Base-by-base conservation (phyloP, 352 stramenopile species). In the Pythium myriotylum region DNA sequence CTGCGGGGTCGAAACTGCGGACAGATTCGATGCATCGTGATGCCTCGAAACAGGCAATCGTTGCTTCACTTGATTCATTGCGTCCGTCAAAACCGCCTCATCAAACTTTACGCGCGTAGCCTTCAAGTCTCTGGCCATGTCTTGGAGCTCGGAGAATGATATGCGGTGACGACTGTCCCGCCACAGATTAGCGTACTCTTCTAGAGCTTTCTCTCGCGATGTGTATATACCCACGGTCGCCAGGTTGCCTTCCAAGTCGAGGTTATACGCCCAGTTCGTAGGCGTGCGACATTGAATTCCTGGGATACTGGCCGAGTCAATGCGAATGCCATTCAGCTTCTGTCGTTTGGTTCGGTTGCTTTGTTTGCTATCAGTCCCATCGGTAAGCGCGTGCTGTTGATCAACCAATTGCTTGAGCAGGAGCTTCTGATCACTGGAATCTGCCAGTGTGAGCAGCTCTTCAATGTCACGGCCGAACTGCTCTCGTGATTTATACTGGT, bases 401-500 rank as follows among this genome's bases (percentile, higher is more conserved):
- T 72, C 59, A 2, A 65, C 41, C 19, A 70, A 57, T n/a, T 70
- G 62, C 13, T 32, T 24, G 10, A 70, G 54, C 33, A 70, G 56
- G 26, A 70, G 54, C 42, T 66, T 57, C 32, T 62, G 63, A 33
- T 70, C 56, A 13, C 43, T 58, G 0, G 59, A 47, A 23, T 64
- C 53, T 0, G 73, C 54, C 4, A 77, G 55, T 17, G 68, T 57
- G 54, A 74, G 48, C 20, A 89, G 46, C 55, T 81, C 70, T 43
- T 46, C 27, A 46, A 89, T 70, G 62, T 91, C 82, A 33, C 68
- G 61, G 37, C 67, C 56, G 56, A 89, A 89, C 7, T 79, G 76
- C 20, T 69, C 70, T n/a, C 62, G 54, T 22, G 79, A 76, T 33
- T 63, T 72, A 64, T 88, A 91, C 42, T 89, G 70, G 52, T 88